phyloP scores from a whole-genome alignment of 306 rosid genomes.

The Vicia villosa region DNA sequence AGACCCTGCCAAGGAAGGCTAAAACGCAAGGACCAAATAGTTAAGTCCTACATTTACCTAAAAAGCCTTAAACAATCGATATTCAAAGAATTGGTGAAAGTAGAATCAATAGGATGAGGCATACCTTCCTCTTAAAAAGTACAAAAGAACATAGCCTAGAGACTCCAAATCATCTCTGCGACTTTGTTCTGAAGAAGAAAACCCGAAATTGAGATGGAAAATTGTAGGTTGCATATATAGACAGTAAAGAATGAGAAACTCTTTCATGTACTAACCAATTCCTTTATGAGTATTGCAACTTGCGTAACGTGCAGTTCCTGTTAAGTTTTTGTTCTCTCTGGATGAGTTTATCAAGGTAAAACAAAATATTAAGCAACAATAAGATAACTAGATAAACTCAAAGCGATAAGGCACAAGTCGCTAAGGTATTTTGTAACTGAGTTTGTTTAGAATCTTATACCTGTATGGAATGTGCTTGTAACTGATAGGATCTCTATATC shows the following conservation, averaged over 20 bases:
- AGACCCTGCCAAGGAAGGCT: slow-evolving; percentile 97
- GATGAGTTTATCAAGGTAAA: slow-evolving; percentile 41
- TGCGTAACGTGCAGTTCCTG: slow-evolving; percentile 87
- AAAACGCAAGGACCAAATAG: slow-evolving; percentile 30
- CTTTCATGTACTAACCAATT: slow-evolving; percentile 29
- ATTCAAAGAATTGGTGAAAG: neutral
- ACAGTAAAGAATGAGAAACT: neutral
- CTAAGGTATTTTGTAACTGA: neutral
- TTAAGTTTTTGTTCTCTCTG: slow-evolving; percentile 80
- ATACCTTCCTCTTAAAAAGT: slow-evolving; percentile 45
- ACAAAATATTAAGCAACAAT: slow-evolving; percentile 31
- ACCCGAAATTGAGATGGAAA: neutral
- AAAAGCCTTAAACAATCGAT: neutral
- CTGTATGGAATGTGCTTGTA: slow-evolving; percentile 76
- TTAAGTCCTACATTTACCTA: slow-evolving; percentile 12
- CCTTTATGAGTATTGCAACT: slow-evolving; percentile 77
- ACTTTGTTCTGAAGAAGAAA: slow-evolving; percentile 37
- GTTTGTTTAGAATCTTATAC: slow-evolving; percentile 33
- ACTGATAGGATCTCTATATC: slow-evolving; percentile 61
- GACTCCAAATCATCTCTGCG: slow-evolving; percentile 49
- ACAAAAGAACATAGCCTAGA: slow-evolving; percentile 44
- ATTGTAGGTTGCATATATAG: neutral
- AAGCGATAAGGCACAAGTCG: neutral
- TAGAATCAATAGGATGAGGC: neutral
- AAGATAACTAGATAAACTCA: neutral